A percentile compares a stretch with the other conserved stretches of the same genome.
phyloP scores from a whole-genome alignment of 805 yeast species.

The Kodamaea laetipori region DNA sequence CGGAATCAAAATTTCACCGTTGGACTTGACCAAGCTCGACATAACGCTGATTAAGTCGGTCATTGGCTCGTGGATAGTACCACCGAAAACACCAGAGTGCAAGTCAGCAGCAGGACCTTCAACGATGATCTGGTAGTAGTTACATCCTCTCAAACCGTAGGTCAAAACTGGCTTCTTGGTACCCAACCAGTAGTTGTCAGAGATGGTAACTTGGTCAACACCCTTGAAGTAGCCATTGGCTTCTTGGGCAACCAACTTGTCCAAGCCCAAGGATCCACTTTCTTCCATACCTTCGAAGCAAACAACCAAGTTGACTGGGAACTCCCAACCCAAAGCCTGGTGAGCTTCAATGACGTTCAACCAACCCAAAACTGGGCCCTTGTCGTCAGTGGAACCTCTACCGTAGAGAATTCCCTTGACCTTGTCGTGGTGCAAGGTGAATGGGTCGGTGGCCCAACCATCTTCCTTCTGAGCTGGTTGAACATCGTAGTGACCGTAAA shows the following conservation, averaged over 20 bases:
- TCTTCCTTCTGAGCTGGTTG: slow-evolving; percentile 93
- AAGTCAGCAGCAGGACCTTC: slow-evolving; percentile 96
- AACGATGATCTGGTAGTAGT: slow-evolving; percentile 81
- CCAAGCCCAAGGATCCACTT: slow-evolving; percentile 92
- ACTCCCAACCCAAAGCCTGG: slow-evolving; percentile 74
- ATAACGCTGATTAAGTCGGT: slow-evolving; percentile 83
- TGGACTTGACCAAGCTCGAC: slow-evolving; percentile 72
- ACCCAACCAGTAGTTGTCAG: slow-evolving; percentile 98
- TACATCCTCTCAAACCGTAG: slow-evolving; percentile 95
- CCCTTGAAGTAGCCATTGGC: slow-evolving; percentile 78
- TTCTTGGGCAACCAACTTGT: slow-evolving; percentile 76
- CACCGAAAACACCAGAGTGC: slow-evolving; percentile 98
- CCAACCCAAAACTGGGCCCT: slow-evolving; percentile 99
- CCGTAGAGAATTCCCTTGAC: slow-evolving; percentile 78
- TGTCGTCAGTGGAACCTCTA: slow-evolving; percentile 96
- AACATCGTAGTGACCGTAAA: slow-evolving; percentile 97
- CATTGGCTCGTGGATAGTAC: slow-evolving; percentile 96
- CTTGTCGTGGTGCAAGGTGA: slow-evolving; percentile 57
- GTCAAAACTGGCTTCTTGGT: slow-evolving; percentile 96
- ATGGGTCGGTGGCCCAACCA: slow-evolving; percentile 96
- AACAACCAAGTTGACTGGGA: slow-evolving; percentile 90
- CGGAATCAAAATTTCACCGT: slow-evolving; percentile 83
- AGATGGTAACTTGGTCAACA: slow-evolving; percentile 92
- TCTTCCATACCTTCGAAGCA: slow-evolving; percentile 99
- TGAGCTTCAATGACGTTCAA: slow-evolving; percentile 91